These are phyloP conservation scores for Davidsoniella neocaledoniae DNA, from an alignment of 2,329 filamentous ascomycete genomes.

Conservation along the genomic window DNA sequence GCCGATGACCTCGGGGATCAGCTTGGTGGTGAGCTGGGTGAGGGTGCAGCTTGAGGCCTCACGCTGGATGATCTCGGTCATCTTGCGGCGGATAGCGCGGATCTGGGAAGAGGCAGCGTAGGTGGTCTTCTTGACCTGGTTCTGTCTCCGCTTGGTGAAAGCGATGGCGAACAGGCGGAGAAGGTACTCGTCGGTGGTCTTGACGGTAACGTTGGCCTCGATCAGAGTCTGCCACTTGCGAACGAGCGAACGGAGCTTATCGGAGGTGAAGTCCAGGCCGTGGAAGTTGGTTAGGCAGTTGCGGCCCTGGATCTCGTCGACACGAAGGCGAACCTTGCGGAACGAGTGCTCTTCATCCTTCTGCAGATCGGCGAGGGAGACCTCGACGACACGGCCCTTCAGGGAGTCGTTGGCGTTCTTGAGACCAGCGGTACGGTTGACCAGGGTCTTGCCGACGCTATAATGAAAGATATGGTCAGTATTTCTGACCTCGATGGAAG, in stretches of 20 bases:
- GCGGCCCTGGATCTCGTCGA: slow-evolving; percentile 99
- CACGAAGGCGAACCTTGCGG: slow-evolving; percentile 97
- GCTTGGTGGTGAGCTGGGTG: slow-evolving; percentile 91
- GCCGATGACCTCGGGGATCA: slow-evolving; percentile 98
- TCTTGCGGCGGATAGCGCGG: slow-evolving; percentile 97
- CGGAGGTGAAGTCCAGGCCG: slow-evolving; percentile 98
- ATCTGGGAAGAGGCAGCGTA: slow-evolving; percentile 96
- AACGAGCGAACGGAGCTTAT: slow-evolving; percentile 97
- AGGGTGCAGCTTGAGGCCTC: slow-evolving; percentile 92
- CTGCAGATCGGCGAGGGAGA: slow-evolving; percentile 95
- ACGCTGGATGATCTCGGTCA: slow-evolving; percentile 96
- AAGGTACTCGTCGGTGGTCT: slow-evolving; percentile 99
- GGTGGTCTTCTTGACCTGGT: slow-evolving; percentile 99
- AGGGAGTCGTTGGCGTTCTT: slow-evolving; percentile 99
- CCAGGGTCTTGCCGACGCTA: slow-evolving; percentile 98
- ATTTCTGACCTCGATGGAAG: slow-evolving; percentile 2
- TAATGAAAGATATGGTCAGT: slow-evolving; percentile 15
- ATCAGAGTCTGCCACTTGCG: slow-evolving; percentile 99
- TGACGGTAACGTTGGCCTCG: slow-evolving; percentile 98
- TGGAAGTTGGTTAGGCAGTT: slow-evolving; percentile 99
- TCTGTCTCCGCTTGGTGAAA: slow-evolving; percentile 97
- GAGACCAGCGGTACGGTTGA: slow-evolving; percentile 98
- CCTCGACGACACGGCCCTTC: slow-evolving; percentile 98
- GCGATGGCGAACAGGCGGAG: slow-evolving; percentile 97
- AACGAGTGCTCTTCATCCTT: slow-evolving; percentile 99